Conservation (phyloP, 2,329 filamentous ascomycete species). For the Fusarium drepaniforme region DNA sequence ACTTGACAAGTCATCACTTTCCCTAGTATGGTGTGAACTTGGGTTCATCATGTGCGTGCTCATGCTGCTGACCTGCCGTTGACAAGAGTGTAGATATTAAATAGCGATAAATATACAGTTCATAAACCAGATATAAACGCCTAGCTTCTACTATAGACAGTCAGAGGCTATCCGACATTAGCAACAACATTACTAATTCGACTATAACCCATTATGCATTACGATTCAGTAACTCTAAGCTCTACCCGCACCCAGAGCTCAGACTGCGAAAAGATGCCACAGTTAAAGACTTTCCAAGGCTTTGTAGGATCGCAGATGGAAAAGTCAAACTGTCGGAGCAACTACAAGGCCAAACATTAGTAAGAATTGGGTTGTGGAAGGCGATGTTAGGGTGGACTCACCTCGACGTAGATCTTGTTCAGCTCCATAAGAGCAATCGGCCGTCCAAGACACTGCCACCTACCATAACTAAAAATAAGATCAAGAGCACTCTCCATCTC, state of each 20-base stretch:
- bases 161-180: background rate
- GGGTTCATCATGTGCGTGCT: background rate
- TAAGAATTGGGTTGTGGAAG: accelerated
- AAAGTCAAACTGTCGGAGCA: slow-evolving; percentile 49
- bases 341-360: slow-evolving; percentile 26
- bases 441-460: slow-evolving; percentile 54
- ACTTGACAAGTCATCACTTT: background rate
- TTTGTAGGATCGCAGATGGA: slow-evolving; percentile 46
- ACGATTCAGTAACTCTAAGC: background rate
- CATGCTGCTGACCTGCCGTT: background rate
- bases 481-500: slow-evolving; percentile 54
- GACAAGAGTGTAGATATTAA: background rate
- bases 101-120: background rate
- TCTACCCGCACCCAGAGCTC: slow-evolving; percentile 43
- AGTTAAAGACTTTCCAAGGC: slow-evolving; percentile 48
- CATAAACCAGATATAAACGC: background rate
- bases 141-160: background rate
- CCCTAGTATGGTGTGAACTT: background rate
- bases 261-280: slow-evolving; percentile 47
- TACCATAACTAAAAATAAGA: slow-evolving; percentile 54
- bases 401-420: slow-evolving; percentile 57
- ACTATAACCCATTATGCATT: background rate
- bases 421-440: slow-evolving; percentile 55
- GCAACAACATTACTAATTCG: background rate
- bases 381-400: slow-evolving; percentile 32